These are phyloP conservation scores for Pythium phragmiticola DNA, from an alignment of 352 stramenopile genomes.

Conservation along the genomic window DNA sequence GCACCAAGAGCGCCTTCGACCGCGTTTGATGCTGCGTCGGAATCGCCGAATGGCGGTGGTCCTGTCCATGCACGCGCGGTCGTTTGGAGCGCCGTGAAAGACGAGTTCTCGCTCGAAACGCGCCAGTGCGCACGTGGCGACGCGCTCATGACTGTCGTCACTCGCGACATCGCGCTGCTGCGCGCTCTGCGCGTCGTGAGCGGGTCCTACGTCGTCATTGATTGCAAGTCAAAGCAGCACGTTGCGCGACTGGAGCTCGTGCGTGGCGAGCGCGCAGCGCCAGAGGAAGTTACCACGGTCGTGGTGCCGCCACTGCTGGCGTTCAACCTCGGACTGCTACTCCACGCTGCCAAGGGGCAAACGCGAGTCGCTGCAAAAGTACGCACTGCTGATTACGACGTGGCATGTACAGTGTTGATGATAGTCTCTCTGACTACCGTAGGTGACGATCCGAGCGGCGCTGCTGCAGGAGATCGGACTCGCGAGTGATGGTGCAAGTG, in stretches of 20 bases:
- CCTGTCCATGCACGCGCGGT: slow-evolving; percentile 15
- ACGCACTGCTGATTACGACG: not conserved
- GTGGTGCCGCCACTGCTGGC: slow-evolving; percentile 68
- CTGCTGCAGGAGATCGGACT: slow-evolving; percentile 53
- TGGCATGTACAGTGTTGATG: not conserved
- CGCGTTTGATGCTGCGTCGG: not conserved
- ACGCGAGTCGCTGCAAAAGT: slow-evolving; percentile 34
- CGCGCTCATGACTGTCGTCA: slow-evolving; percentile 17
- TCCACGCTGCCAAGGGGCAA: slow-evolving; percentile 33
- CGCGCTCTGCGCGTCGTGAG: slow-evolving; percentile 21
- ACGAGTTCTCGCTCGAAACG: not conserved
- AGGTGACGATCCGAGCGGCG: slow-evolving; percentile 43
- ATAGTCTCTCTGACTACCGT: not conserved
- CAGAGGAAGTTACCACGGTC: slow-evolving; percentile 15
- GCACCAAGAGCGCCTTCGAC: slow-evolving; percentile 1
- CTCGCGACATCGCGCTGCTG: slow-evolving; percentile 20
- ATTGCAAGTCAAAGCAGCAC: slow-evolving; percentile 2
- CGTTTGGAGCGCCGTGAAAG: slow-evolving; percentile 17
- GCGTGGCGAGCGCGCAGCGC: not conserved
- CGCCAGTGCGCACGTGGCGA: not conserved
- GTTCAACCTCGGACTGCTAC: slow-evolving; percentile 67
- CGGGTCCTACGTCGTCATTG: slow-evolving; percentile 24
- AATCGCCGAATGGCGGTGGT: not conserved
- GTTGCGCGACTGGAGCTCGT: slow-evolving; percentile 19
- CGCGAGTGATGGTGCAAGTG: slow-evolving; percentile 2